A percentile compares a stretch with the other conserved stretches of the same genome.
Evolutionary conservation across 2,329 filamentous ascomycete species (phyloP).

Genomic region (Aspergillus proliferans): DNA sequence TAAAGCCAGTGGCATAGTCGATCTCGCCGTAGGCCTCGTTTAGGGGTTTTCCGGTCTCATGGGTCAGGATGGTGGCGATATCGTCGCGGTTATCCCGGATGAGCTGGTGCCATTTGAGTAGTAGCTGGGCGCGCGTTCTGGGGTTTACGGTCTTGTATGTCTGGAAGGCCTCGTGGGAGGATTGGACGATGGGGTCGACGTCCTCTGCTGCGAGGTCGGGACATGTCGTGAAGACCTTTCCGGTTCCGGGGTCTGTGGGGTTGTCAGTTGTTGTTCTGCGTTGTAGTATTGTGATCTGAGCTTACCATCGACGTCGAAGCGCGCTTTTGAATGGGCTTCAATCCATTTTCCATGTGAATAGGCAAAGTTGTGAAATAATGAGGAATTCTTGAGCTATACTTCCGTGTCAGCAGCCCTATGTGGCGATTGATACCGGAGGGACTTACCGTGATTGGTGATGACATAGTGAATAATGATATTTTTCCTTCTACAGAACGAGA

Average conservation of each 20-base stretch:
- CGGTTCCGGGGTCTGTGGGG: slow-evolving; percentile 46
- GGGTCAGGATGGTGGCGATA: slow-evolving; percentile 56
- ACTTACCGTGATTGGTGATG: no score
- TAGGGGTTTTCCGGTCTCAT: slow-evolving; percentile 56
- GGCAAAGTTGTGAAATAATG: slow-evolving; percentile 42
- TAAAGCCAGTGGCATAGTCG: slow-evolving; percentile 50
- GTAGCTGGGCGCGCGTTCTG: slow-evolving; percentile 54
- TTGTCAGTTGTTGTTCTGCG: background rate
- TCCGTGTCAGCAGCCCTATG: no score
- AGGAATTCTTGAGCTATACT: slow-evolving; percentile 40
- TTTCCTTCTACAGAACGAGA: no score
- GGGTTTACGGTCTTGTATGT: slow-evolving; percentile 56
- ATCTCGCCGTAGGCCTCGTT: slow-evolving; percentile 50
- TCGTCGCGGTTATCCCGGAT: slow-evolving; percentile 59
- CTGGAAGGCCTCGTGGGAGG: slow-evolving; percentile 56
- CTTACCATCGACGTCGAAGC: slow-evolving; percentile 46
- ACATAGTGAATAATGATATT: no score
- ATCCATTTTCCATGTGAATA: slow-evolving; percentile 49
- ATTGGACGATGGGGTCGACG: slow-evolving; percentile 55
- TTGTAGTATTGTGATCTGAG: background rate
- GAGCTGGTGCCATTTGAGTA: slow-evolving; percentile 60
- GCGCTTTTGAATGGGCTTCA: slow-evolving; percentile 39
- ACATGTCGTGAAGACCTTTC: slow-evolving; percentile 46
- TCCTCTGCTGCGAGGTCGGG: slow-evolving; percentile 50
- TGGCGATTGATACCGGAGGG: no score